phyloP scores from a whole-genome alignment of 768 basidiomycete genomes.

The Clitopilus passeckerianus region DNA sequence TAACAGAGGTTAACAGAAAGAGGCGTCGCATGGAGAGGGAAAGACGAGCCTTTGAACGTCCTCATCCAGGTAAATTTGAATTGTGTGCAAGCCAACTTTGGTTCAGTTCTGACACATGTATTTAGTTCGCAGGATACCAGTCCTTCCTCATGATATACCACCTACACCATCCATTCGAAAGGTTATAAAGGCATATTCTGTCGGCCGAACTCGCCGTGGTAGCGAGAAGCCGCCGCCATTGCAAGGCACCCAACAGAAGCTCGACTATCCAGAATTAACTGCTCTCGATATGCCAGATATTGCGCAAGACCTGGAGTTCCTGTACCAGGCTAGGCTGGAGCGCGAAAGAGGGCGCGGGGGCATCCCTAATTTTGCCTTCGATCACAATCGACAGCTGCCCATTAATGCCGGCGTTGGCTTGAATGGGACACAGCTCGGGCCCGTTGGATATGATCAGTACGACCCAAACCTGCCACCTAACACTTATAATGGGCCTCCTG shows the following conservation, averaged over 20 bases:
- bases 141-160: conserved; percentile 42
- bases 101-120: too few species aligned
- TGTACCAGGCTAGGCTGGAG: conserved; percentile 40
- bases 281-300: conserved; percentile 45
- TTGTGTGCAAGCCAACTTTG: too few species aligned
- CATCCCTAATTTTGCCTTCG: conserved; percentile 14
- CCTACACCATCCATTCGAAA: conserved; percentile 62
- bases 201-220: conserved; percentile 23
- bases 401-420: conserved; percentile 5
- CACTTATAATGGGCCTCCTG: neutral
- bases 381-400: conserved; percentile 6
- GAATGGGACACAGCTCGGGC: neutral
- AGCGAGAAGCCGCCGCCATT: conserved; percentile 16
- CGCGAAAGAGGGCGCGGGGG: conserved; percentile 12
- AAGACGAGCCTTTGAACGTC: conserved; percentile 71
- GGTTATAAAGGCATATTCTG: conserved; percentile 56
- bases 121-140: conserved; percentile 60
- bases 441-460: conserved; percentile 2
- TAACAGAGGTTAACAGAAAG: conserved; percentile 86
- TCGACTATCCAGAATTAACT: conserved; percentile 40
- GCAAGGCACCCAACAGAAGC: conserved; percentile 18
- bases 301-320: conserved; percentile 47
- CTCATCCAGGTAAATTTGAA: conserved; percentile 55
- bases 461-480: neutral
- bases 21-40: conserved; percentile 82